Conservation (phyloP, 768 basidiomycete species). For the Termitomyces sp. region DNA sequence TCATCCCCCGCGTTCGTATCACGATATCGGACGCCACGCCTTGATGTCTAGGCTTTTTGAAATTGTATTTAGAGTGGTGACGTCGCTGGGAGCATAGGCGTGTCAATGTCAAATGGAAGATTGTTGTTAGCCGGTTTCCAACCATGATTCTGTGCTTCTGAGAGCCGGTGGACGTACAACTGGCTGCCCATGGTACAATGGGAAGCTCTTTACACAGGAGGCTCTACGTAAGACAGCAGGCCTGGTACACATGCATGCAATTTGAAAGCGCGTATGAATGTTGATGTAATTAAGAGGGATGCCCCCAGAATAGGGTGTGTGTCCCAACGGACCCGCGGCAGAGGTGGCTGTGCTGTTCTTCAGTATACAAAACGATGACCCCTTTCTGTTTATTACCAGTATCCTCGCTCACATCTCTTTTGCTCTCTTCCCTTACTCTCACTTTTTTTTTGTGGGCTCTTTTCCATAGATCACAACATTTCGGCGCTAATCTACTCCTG, state of each 20-base stretch:
- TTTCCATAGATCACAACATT: conserved; percentile 14
- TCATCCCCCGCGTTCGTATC: conserved; percentile 11
- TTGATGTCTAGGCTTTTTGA: conserved; percentile 7
- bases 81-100: neutral
- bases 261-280: conserved; percentile 5
- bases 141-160: neutral
- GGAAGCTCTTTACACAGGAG: neutral
- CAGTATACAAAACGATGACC: conserved; percentile 12
- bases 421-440: conserved; percentile 11
- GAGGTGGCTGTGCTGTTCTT: conserved; percentile 17
- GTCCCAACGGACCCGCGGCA: conserved; percentile 11
- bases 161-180: neutral
- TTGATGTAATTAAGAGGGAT: conserved; percentile 5
- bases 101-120: conserved; percentile 17
- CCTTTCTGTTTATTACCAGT: conserved; percentile 10
- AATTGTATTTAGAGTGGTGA: neutral
- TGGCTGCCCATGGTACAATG: neutral
- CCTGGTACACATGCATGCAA: conserved; percentile 3
- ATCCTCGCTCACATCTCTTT: conserved; percentile 12
- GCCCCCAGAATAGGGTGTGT: neutral
- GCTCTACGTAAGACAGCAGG: neutral
- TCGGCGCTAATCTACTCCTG: neutral
- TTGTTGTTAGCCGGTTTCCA: conserved; percentile 13
- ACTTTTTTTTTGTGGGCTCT: conserved; percentile 14
- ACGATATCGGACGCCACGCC: conserved; percentile 4